phyloP scores from a whole-genome alignment of 208 protist species.

The Acanthamoeba sp. region DNA sequence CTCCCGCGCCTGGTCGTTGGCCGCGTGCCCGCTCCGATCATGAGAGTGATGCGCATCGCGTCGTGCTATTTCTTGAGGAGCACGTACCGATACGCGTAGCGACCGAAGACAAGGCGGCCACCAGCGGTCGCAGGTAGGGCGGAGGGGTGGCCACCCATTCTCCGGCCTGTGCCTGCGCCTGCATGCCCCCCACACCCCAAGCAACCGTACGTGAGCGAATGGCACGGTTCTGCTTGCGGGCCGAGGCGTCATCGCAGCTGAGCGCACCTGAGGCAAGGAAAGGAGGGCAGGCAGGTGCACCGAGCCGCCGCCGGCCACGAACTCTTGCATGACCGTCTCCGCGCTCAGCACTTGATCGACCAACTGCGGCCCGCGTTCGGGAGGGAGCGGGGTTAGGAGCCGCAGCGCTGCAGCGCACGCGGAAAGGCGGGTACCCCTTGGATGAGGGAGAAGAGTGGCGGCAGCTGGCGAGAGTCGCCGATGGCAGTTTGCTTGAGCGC shows the following conservation, averaged over 20 bases:
- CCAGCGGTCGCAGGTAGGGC: neutral
- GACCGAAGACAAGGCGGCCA: neutral
- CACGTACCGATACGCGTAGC: conserved; percentile 7
- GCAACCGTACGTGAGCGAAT: too few species aligned
- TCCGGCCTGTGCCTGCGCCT: neutral
- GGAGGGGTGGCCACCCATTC: conserved; percentile 27
- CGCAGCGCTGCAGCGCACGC: too few species aligned
- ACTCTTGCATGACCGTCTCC: conserved; percentile 49
- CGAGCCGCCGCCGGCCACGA: conserved; percentile 16
- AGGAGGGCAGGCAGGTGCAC: neutral
- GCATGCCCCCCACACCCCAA: too few species aligned
- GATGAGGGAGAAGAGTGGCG: conserved; percentile 16
- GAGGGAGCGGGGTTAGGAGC: neutral
- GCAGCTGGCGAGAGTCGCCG: conserved; percentile 18
- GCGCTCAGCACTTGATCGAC: conserved; percentile 23
- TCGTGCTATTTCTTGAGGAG: neutral
- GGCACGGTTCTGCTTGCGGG: too few species aligned
- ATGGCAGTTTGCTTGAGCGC: conserved; percentile 6
- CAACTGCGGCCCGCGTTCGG: neutral
- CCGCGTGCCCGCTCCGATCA: too few species aligned
- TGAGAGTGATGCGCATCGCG: neutral
- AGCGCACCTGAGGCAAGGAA: neutral
- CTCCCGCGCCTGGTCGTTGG: neutral
- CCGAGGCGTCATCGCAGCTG: too few species aligned
- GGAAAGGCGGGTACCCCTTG: neutral